These are phyloP conservation scores for Carex scoparia DNA, from an alignment of 176 grass and related monocot species.

Conservation along the genomic window DNA sequence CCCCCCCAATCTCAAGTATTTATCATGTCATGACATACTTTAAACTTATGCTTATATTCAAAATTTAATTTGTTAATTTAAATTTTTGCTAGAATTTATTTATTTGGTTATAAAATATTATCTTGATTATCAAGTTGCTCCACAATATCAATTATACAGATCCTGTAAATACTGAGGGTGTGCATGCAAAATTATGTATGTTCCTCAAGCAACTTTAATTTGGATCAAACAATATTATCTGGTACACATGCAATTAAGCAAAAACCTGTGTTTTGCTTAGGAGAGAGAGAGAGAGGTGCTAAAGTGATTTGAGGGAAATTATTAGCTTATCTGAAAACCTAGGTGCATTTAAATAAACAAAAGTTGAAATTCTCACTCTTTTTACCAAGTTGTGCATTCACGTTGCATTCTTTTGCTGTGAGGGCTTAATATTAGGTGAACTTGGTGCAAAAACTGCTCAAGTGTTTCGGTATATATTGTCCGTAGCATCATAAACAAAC, in stretches of 20 bases:
- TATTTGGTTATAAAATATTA: not conserved
- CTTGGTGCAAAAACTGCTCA: not conserved
- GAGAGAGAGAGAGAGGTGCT: not conserved
- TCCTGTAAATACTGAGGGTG: not conserved
- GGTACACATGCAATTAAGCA: not conserved
- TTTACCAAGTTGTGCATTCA: conserved; percentile 41
- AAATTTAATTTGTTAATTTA: not conserved
- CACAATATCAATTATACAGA: not conserved
- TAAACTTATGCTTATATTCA: not conserved
- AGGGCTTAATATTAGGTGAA: not conserved
- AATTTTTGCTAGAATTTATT: not conserved
- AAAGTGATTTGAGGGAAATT: conserved; percentile 17
- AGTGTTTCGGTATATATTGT: no score
- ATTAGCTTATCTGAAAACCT: conserved; percentile 39
- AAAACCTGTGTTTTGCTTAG: not conserved
- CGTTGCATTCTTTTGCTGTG: conserved; percentile 32
- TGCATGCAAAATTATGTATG: not conserved
- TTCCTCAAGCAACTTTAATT: not conserved
- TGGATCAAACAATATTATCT: not conserved
- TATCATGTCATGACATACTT: not conserved
- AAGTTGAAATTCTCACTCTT: conserved; percentile 39
- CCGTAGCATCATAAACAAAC: not conserved
- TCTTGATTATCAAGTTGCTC: not conserved
- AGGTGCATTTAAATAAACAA: conserved; percentile 33
- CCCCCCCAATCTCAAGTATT: not conserved